A percentile compares a stretch with the other conserved stretches of the same genome.
These are phyloP conservation scores for Skeletonema tropicum DNA, from an alignment of 108 stramenopile species.

Conservation along the genomic window DNA sequence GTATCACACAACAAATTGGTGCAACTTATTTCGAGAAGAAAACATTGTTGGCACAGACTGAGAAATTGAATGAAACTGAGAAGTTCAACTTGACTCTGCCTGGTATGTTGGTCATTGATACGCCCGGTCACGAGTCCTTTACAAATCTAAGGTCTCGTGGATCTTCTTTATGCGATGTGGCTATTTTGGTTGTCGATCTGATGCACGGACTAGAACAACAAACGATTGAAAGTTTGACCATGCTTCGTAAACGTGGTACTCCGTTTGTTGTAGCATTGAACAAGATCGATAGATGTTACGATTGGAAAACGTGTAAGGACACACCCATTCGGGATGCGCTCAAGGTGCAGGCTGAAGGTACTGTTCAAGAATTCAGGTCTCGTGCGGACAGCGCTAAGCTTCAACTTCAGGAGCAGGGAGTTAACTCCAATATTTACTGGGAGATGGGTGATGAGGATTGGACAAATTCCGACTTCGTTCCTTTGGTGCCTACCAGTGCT, in stretches of 20 bases:
- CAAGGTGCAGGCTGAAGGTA: conserved; percentile 90
- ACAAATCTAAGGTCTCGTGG: conserved; percentile 97
- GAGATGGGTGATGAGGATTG: conserved; percentile 97
- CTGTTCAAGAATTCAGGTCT: conserved; percentile 90
- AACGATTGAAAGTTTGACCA: conserved; percentile 97
- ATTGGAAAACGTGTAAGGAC: conserved; percentile 94
- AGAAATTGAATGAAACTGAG: conserved; percentile 83
- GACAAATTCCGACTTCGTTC: conserved; percentile 90
- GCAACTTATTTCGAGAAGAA: conserved; percentile 98
- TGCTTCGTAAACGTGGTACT: conserved; percentile 89
- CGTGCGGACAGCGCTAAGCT: conserved; percentile 82
- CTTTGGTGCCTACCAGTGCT: conserved; percentile 97
- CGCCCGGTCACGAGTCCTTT: conserved; percentile 99
- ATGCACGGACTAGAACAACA: conserved; percentile 99
- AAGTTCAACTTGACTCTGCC: conserved; percentile 91
- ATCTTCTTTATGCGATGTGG: conserved; percentile 97
- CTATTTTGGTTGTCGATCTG: conserved; percentile 98
- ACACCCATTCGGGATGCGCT: conserved; percentile 93
- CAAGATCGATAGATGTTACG: conserved; percentile 98
- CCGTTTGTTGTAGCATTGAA: conserved; percentile 99
- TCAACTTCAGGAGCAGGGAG: conserved; percentile 93
- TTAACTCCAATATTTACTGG: conserved; percentile 99
- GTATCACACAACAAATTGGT: conserved; percentile 99
- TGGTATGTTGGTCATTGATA: conserved; percentile 98
- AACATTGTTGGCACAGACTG: conserved; percentile 86